Evolutionary conservation across 129 eudicot genomes (phyloP).

Genomic region (Centella asiatica): DNA sequence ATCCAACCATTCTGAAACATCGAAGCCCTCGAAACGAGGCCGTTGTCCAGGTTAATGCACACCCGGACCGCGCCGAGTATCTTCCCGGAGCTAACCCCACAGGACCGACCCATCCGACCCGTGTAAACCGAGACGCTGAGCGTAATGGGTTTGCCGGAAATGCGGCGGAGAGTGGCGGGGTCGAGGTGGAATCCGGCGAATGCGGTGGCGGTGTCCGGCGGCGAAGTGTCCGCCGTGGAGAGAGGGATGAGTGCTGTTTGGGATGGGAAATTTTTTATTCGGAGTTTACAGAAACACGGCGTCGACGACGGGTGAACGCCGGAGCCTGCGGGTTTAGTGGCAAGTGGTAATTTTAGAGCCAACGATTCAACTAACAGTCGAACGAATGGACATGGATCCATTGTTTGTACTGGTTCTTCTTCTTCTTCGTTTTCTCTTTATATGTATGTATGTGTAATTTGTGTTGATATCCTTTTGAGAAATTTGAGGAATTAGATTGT

Average conservation of each 20-base stretch:
- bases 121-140: constrained; percentile 57
- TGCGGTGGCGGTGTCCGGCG: constrained; percentile 21
- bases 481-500: background rate
- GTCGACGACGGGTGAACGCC: constrained; percentile 70
- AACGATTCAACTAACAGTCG: constrained; percentile 67
- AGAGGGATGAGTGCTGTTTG: constrained; percentile 72
- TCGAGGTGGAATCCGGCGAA: constrained; percentile 48
- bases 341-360: constrained; percentile 55
- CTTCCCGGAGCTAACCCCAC: constrained; percentile 59
- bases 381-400: constrained; percentile 99
- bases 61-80: constrained; percentile 46
- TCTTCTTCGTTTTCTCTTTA: background rate
- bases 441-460: background rate
- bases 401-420: constrained; percentile 7
- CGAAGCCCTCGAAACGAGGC: constrained; percentile 30
- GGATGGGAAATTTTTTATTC: constrained; percentile 48
- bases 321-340: constrained; percentile 45
- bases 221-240: constrained; percentile 20
- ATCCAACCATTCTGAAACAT: constrained; percentile 83
- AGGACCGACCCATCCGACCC: constrained; percentile 61
- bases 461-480: background rate
- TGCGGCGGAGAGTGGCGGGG: constrained; percentile 57
- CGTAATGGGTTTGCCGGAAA: constrained; percentile 38
- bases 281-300: constrained; percentile 73
- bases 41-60: constrained; percentile 28